These are phyloP conservation scores for Arthrobotrys entomopaga DNA, from an alignment of 2,329 filamentous ascomycete species.

Conservation along the genomic window DNA sequence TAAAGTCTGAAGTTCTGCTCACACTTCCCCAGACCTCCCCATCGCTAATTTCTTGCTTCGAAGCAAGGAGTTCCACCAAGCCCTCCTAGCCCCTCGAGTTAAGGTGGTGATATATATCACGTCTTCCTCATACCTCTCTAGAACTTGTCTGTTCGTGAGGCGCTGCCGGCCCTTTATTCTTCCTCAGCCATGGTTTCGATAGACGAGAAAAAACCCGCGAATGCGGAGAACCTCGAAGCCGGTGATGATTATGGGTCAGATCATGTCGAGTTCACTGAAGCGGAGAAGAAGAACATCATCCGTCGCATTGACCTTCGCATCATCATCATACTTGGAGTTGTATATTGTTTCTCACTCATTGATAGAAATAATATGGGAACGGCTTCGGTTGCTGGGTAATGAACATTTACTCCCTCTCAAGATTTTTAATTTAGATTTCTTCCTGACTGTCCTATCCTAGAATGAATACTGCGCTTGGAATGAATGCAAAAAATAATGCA, in stretches of 20 bases:
- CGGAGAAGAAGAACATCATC: constrained; percentile 75
- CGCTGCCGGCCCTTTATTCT: neutral
- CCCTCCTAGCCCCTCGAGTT: neutral
- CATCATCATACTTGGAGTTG: constrained; percentile 71
- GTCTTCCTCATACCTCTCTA: neutral
- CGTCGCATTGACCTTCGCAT: constrained; percentile 74
- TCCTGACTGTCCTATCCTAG: neutral
- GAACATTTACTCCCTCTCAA: neutral
- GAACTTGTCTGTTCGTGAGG: neutral
- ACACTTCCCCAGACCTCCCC: constrained; percentile 2
- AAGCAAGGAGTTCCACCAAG: neutral
- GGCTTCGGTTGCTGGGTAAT: constrained; percentile 75
- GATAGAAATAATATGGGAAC: constrained; percentile 79
- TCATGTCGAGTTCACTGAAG: constrained; percentile 51
- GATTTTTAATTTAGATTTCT: neutral
- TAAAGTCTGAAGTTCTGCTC: constrained; percentile 7
- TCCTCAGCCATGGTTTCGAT: constrained; percentile 23
- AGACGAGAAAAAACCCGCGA: constrained; percentile 35
- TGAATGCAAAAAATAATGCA: constrained; percentile 43
- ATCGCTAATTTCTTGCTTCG: constrained; percentile 6
- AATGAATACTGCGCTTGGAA: constrained; percentile 26
- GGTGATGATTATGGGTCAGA: constrained; percentile 25
- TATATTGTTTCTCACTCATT: constrained; percentile 81
- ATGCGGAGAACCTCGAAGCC: constrained; percentile 31
- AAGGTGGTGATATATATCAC: neutral